Conservation (phyloP, 2,329 filamentous ascomycete genomes). For the Aspergillus caelatus region DNA sequence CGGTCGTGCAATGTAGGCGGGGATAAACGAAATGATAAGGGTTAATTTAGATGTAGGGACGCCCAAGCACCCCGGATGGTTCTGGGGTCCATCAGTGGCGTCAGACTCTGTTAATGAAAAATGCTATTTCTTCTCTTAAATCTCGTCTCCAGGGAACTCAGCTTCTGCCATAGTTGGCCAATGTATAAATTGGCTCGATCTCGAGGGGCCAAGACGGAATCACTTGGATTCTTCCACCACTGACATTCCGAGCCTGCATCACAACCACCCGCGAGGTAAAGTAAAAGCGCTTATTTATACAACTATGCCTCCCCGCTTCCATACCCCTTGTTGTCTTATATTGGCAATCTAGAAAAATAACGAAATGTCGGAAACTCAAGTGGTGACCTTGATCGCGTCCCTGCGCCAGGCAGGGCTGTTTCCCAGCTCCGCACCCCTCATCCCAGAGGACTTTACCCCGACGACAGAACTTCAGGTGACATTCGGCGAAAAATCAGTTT, state of each 20-base stretch:
- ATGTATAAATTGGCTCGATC: too few relatives aligned
- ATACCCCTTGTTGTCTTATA: background rate
- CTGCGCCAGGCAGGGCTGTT: slow-evolving; percentile 10
- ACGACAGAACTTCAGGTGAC: slow-evolving; percentile 7
- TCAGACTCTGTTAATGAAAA: too few relatives aligned
- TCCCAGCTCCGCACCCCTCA: slow-evolving; percentile 12
- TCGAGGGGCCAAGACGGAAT: background rate
- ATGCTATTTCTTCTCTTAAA: too few relatives aligned
- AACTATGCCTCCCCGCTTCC: background rate
- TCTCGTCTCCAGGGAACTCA: too few relatives aligned
- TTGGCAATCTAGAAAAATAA: background rate
- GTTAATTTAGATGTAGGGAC: too few relatives aligned
- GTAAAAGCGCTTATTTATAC: background rate
- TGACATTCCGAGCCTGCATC: background rate
- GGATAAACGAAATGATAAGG: too few relatives aligned
- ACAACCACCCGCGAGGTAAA: background rate
- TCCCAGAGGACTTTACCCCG: slow-evolving; percentile 14
- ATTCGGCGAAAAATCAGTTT: slow-evolving; percentile 11
- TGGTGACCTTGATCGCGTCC: background rate
- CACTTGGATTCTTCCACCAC: background rate
- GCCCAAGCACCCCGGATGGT: too few relatives aligned
- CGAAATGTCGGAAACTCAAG: background rate
- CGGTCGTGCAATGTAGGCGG: too few relatives aligned
- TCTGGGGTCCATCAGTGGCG: too few relatives aligned
- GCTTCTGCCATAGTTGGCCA: too few relatives aligned